Percentiles rank a stretch among this genome's conserved stretches.
Evolutionary conservation across 2,329 filamentous ascomycete species (phyloP).

Genomic region (Cercospora brassicicola): DNA sequence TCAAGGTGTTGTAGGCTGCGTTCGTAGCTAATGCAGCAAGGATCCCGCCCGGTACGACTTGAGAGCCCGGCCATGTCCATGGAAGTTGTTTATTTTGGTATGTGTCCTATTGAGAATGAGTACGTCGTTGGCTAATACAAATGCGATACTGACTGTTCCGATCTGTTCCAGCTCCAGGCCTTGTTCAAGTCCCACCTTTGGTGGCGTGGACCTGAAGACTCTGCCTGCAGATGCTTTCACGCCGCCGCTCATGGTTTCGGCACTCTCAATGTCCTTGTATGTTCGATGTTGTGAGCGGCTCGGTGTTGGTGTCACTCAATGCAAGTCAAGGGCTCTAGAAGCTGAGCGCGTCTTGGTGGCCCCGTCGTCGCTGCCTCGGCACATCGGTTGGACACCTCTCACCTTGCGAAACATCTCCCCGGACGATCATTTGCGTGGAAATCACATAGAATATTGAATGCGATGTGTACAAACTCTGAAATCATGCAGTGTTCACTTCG

Average conservation of each 20-base stretch:
- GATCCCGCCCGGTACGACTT: constrained; percentile 13
- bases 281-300: neutral
- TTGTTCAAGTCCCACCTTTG: constrained; percentile 10
- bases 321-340: neutral
- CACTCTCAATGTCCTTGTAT: neutral
- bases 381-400: neutral
- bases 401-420: neutral
- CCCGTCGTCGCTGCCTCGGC: neutral
- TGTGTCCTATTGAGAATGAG: constrained; percentile 11
- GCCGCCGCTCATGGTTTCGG: neutral
- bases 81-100: constrained; percentile 14
- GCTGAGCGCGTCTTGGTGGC: neutral
- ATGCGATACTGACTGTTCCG: constrained; percentile 1
- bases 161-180: constrained; percentile 7
- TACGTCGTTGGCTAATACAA: neutral
- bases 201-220: neutral
- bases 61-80: constrained; percentile 18
- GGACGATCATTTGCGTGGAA: neutral
- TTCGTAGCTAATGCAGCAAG: constrained; percentile 14
- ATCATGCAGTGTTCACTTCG: neutral
- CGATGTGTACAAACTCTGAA: neutral
- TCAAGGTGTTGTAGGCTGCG: constrained; percentile 20
- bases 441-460: neutral
- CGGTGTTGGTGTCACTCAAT: neutral
- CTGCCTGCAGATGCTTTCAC: neutral